phyloP scores from a whole-genome alignment of 148 eudicot species.

The Pharnaceum exiguum region DNA sequence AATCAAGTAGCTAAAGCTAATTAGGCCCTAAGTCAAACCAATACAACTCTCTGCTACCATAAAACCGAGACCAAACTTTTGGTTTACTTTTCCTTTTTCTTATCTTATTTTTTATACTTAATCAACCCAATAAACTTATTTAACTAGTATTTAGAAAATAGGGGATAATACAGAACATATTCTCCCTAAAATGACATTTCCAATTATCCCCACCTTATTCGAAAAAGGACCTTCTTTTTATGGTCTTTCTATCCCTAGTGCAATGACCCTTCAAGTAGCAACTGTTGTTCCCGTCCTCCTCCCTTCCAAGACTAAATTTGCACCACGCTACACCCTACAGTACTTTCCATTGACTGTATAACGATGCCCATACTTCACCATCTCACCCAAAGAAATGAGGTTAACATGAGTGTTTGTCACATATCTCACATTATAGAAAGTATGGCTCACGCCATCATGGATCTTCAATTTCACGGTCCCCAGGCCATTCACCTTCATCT shows the following conservation, averaged over 20 bases:
- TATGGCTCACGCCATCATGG: neutral
- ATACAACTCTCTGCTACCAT: no score
- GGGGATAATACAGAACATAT: neutral
- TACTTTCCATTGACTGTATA: neutral
- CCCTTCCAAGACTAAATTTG: neutral
- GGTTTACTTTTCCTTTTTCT: no score
- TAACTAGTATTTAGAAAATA: no score
- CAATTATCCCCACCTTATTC: neutral
- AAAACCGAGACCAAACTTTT: no score
- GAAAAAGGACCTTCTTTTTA: neutral
- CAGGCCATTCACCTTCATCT: no score
- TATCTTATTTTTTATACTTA: no score
- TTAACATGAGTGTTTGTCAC: neutral
- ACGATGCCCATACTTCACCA: neutral
- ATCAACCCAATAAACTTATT: no score
- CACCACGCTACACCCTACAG: neutral
- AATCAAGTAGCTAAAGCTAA: no score
- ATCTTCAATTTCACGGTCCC: no score
- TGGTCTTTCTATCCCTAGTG: neutral
- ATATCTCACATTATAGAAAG: neutral
- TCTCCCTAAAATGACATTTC: neutral
- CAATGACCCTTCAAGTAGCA: neutral
- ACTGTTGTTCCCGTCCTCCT: no score
- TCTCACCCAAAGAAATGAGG: neutral
- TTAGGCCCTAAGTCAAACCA: no score